Conservation (phyloP, 1,284 basidiomycete species). For the Cystobasidiaceae sp. region DNA sequence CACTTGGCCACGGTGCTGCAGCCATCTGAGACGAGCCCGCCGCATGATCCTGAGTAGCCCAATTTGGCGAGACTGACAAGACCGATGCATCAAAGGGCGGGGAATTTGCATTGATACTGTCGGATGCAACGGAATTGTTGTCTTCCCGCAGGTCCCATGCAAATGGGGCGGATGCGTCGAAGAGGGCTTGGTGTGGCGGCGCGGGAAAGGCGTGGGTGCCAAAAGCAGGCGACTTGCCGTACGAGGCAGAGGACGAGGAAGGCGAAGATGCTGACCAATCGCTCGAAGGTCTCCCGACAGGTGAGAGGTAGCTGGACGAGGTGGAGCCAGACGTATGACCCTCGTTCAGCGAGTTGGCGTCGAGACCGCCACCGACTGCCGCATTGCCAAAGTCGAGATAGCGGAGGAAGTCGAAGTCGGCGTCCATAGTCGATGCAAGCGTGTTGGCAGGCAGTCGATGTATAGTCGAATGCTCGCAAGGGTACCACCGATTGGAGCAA, state of each 20-base stretch:
- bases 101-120: background rate
- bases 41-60: background rate
- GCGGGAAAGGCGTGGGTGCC: too few species aligned
- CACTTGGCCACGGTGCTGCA: too few species aligned
- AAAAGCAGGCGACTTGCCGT: slow-evolving; percentile 6
- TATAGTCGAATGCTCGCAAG: too few species aligned
- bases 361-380: background rate
- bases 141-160: too few species aligned
- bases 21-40: too few species aligned
- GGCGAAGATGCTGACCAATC: slow-evolving; percentile 12
- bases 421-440: background rate
- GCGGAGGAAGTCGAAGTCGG: slow-evolving; percentile 30
- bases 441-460: background rate
- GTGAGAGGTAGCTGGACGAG: slow-evolving; percentile 3
- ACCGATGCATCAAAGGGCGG: background rate
- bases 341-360: too few species aligned
- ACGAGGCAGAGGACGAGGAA: slow-evolving; percentile 8
- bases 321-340: too few species aligned
- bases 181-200: too few species aligned
- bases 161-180: too few species aligned
- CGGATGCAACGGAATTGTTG: too few species aligned
- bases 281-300: background rate
- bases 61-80: background rate
- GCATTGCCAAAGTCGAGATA: slow-evolving; percentile 22
- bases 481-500: too few species aligned